Evolutionary conservation across 2,329 filamentous ascomycete genomes (phyloP).

Genomic region (Tolypocladium nubicola): DNA sequence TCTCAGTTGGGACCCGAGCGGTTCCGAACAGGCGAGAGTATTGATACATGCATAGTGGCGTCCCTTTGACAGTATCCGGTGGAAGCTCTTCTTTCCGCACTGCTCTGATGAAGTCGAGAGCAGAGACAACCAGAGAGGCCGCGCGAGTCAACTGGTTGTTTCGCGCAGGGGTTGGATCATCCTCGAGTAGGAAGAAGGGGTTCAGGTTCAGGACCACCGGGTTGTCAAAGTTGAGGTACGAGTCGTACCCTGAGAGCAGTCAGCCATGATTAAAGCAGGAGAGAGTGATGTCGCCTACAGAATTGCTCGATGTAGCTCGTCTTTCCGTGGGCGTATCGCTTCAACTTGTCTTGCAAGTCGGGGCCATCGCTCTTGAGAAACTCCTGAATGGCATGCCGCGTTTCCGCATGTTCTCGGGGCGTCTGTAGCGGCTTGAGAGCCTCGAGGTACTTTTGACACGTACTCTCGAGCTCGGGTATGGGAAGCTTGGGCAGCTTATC

Average conservation of each 20-base stretch:
- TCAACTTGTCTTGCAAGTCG: constrained; percentile 76
- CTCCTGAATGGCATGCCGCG: constrained; percentile 66
- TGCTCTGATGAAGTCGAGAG: constrained; percentile 83
- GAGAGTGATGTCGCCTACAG: constrained; percentile 50
- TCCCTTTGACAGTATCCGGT: constrained; percentile 74
- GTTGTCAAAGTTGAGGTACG: constrained; percentile 95
- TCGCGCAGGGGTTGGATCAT: constrained; percentile 90
- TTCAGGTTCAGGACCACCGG: constrained; percentile 96
- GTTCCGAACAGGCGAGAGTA: constrained; percentile 94
- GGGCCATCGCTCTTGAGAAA: constrained; percentile 76
- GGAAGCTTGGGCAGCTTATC: constrained; percentile 84
- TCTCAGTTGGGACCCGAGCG: constrained; percentile 83
- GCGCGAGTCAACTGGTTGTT: constrained; percentile 96
- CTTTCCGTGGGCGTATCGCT: constrained; percentile 80
- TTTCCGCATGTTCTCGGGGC: constrained; percentile 72
- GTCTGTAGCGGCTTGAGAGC: constrained; percentile 74
- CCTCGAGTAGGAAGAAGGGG: constrained; percentile 93
- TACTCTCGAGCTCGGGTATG: constrained; percentile 76
- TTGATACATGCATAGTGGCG: constrained; percentile 94
- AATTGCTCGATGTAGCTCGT: constrained; percentile 98
- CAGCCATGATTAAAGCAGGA: constrained; percentile 1
- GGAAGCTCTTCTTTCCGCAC: constrained; percentile 88
- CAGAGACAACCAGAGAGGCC: constrained; percentile 82
- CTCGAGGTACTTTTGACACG: constrained; percentile 68
- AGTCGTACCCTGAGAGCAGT: constrained; percentile 73